Conservation (phyloP, 2,329 filamentous ascomycete genomes). For the Hypoxylon sp. region DNA sequence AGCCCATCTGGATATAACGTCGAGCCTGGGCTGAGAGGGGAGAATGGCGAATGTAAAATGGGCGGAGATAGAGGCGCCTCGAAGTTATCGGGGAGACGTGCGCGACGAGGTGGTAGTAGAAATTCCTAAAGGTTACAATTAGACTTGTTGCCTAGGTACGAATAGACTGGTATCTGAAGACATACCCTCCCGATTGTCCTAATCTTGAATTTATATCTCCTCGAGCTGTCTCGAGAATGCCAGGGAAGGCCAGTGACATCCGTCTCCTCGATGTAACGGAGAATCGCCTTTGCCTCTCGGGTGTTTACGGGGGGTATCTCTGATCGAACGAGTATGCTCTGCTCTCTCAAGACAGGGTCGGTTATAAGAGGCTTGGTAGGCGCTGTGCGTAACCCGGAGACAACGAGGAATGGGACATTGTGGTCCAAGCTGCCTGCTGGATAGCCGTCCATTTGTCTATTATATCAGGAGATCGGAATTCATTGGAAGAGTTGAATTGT, state of each 20-base stretch:
- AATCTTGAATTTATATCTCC: slow-evolving; percentile 73
- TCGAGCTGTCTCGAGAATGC: slow-evolving; percentile 68
- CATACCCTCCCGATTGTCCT: slow-evolving; percentile 84
- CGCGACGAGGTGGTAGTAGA: slow-evolving; percentile 68
- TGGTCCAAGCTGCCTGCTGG: slow-evolving; percentile 83
- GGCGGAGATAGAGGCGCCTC: slow-evolving; percentile 61
- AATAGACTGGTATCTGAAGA: slow-evolving; percentile 46
- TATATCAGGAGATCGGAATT: slow-evolving; percentile 31
- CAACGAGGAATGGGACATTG: slow-evolving; percentile 85
- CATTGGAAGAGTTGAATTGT: slow-evolving; percentile 37
- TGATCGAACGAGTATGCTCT: slow-evolving; percentile 73
- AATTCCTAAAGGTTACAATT: slow-evolving; percentile 58
- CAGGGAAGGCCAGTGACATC: slow-evolving; percentile 75
- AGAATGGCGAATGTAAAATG: slow-evolving; percentile 89
- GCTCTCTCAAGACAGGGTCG: slow-evolving; percentile 66
- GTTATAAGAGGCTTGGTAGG: slow-evolving; percentile 55
- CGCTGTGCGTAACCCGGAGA: slow-evolving; percentile 76
- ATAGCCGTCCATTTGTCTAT: slow-evolving; percentile 77
- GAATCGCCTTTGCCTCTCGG: slow-evolving; percentile 72
- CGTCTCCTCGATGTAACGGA: slow-evolving; percentile 72
- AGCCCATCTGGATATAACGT: slow-evolving; percentile 90
- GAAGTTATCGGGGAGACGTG: slow-evolving; percentile 64
- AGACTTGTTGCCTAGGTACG: slow-evolving; percentile 34
- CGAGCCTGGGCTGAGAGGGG: slow-evolving; percentile 86
- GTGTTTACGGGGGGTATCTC: slow-evolving; percentile 76